A percentile compares a stretch with the other conserved stretches of the same genome.
phyloP scores from a whole-genome alignment of 495 filamentous ascomycete genomes.

The Rhizodiscina lignyota region DNA sequence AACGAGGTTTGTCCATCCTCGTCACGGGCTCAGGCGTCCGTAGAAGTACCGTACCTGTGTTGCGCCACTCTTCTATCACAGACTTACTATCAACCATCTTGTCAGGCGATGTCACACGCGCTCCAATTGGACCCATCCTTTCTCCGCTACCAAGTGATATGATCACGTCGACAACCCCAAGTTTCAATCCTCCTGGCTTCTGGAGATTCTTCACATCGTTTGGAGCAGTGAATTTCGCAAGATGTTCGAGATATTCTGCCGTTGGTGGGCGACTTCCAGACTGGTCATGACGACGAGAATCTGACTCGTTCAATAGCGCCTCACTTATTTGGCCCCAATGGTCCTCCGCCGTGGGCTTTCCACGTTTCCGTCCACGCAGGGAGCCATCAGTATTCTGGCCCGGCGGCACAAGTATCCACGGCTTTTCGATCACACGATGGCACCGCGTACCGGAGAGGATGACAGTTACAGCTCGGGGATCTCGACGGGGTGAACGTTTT shows the following conservation, averaged over 20 bases:
- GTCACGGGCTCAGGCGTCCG: not conserved
- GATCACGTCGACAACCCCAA: slow-evolving; percentile 27
- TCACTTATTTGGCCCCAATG: slow-evolving; percentile 19
- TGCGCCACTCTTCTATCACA: not conserved
- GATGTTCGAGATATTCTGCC: slow-evolving; percentile 20
- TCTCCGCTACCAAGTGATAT: slow-evolving; percentile 15
- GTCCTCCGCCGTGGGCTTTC: slow-evolving; percentile 5
- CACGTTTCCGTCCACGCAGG: slow-evolving; percentile 1
- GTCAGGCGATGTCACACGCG: slow-evolving; percentile 12
- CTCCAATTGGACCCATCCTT: slow-evolving; percentile 8
- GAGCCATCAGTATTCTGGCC: slow-evolving; percentile 12
- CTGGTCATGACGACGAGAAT: slow-evolving; percentile 13
- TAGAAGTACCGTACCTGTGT: not conserved
- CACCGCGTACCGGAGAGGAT: slow-evolving; percentile 22
- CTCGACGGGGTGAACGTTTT: slow-evolving; percentile 2
- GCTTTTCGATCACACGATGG: slow-evolving; percentile 19
- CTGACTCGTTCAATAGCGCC: slow-evolving; percentile 18
- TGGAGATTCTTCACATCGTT: slow-evolving; percentile 11
- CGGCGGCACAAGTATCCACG: slow-evolving; percentile 23
- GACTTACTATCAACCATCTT: slow-evolving; percentile 13
- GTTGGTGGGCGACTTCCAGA: slow-evolving; percentile 16
- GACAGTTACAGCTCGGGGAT: slow-evolving; percentile 5
- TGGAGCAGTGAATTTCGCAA: slow-evolving; percentile 21
- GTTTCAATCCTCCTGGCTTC: slow-evolving; percentile 10
- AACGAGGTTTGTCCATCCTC: not conserved